Base-by-base conservation (phyloP, 139 green algal species). In the Pseudopediastrum boryanum region DNA sequence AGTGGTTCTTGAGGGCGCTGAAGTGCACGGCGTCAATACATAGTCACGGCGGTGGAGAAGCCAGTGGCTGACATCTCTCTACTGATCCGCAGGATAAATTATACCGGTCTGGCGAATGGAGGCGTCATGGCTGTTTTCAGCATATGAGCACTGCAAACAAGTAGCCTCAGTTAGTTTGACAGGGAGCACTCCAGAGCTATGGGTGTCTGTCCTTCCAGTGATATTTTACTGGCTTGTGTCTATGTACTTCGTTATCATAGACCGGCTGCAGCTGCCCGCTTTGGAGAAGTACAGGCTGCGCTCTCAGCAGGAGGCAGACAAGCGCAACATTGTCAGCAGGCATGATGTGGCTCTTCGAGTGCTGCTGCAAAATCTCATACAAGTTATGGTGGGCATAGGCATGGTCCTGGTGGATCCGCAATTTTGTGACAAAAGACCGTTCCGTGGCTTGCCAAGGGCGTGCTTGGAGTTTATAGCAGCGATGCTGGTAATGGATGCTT, bases 401-500 rank as follows among this genome's bases (percentile, higher is more conserved):
- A 63, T 90, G 12, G 58, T 89, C 2, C 6, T 90, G 5, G 39
- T 83, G 8, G 83, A 89, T 52, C 51, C 82, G 12, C 42, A 82
- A 2, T 78, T 81, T 27, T 90, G 86, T 67, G 54, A 64, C 36
- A 48, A 43, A 31, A 75, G 65, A 12, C 70, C 58, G 8, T 62
- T 58, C 13, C 33, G 12, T 3, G 56, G 64, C 27, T 78, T 65
- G 78, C 21, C 78, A n/a, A 42, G 54, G 19, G 69, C 77, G 10
- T 43, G 36, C 0, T n/a, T 64, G 10, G 77, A 91, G 66, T 89
- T 94, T 66, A 31, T 77, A 2, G 44, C 88, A 3, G 85, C 78
- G 35, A 92, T 93, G 89, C 79, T 90, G 21, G 74, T 94, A 4
- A 89, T 94, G 85, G 89, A 94, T 73, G 78, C 89, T 12, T 94